Conservation (phyloP, 2,329 filamentous ascomycete species). For the Cladosporium sp. region DNA sequence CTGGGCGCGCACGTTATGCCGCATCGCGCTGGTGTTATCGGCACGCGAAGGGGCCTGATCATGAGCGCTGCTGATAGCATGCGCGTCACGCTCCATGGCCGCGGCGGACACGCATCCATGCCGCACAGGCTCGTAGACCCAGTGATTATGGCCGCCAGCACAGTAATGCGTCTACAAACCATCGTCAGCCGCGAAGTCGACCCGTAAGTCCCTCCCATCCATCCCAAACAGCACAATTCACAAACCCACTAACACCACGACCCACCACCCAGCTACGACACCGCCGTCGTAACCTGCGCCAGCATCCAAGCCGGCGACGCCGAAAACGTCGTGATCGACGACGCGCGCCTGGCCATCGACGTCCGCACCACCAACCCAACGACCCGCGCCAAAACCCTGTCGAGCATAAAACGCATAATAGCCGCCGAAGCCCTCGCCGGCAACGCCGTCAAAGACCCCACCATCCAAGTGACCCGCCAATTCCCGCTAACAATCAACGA, state of each 20-base stretch:
- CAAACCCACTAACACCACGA: background rate
- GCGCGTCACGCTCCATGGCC: slow-evolving; percentile 56
- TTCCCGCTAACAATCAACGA: slow-evolving; percentile 58
- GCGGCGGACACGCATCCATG: slow-evolving; percentile 59
- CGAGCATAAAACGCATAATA: slow-evolving; percentile 54
- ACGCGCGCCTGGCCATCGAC: slow-evolving; percentile 57
- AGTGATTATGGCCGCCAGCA: slow-evolving; percentile 57
- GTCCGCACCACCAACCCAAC: slow-evolving; percentile 50
- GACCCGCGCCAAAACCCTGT: slow-evolving; percentile 51
- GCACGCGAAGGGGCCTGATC: slow-evolving; percentile 44
- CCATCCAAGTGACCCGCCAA: slow-evolving; percentile 42
- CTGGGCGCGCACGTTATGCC: slow-evolving; percentile 61
- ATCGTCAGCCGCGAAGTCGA: slow-evolving; percentile 56
- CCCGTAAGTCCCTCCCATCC: slow-evolving; percentile 35
- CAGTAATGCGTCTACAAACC: slow-evolving; percentile 58
- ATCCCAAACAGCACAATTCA: background rate
- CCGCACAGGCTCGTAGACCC: slow-evolving; percentile 60
- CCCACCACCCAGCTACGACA: slow-evolving; percentile 37
- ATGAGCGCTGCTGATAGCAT: slow-evolving; percentile 44
- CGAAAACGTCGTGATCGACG: slow-evolving; percentile 61
- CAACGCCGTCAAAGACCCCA: slow-evolving; percentile 46
- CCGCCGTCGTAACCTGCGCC: slow-evolving; percentile 60
- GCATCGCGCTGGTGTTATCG: slow-evolving; percentile 41
- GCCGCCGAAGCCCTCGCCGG: slow-evolving; percentile 55
- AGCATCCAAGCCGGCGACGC: slow-evolving; percentile 59